Percentiles rank a stretch among this genome's conserved stretches.
Evolutionary conservation across 129 eudicot genomes (phyloP).

Genomic region (Artemisia argyi): DNA sequence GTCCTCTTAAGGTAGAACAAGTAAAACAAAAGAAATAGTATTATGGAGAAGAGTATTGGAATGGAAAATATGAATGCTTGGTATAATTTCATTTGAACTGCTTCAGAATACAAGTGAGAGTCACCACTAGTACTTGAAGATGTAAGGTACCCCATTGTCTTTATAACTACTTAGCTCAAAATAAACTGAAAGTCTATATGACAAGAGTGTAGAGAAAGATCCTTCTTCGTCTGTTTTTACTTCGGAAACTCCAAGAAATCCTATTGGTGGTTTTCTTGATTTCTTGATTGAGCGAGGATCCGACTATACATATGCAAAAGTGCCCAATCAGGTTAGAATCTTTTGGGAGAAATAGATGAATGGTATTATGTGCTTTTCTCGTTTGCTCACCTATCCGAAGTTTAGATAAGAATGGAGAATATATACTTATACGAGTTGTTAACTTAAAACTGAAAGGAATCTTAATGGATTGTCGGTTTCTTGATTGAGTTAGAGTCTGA

Average conservation of each 20-base stretch:
- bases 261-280: slow-evolving; percentile 18
- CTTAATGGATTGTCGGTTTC: slow-evolving; percentile 28
- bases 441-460: slow-evolving; percentile 18
- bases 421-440: not conserved
- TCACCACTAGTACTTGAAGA: slow-evolving; percentile 40
- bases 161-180: slow-evolving; percentile 12
- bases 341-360: slow-evolving; percentile 16
- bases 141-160: slow-evolving; percentile 49
- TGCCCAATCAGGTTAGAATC: slow-evolving; percentile 20
- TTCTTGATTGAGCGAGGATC: slow-evolving; percentile 17
- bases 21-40: slow-evolving; percentile 64
- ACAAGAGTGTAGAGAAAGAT: slow-evolving; percentile 9
- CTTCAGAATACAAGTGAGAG: slow-evolving; percentile 62
- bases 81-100: slow-evolving; percentile 58
- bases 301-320: slow-evolving; percentile 2
- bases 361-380: slow-evolving; percentile 3
- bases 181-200: slow-evolving; percentile 14
- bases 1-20: slow-evolving; percentile 64
- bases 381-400: slow-evolving; percentile 12
- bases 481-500: slow-evolving; percentile 21
- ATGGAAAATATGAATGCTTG: slow-evolving; percentile 73
- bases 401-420: slow-evolving; percentile 28
- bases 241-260: slow-evolving; percentile 13
- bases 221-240: slow-evolving; percentile 1
- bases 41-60: slow-evolving; percentile 68